phyloP scores from a whole-genome alignment of 176 grass and related monocot species.

The Thinopyrum elongatum region DNA sequence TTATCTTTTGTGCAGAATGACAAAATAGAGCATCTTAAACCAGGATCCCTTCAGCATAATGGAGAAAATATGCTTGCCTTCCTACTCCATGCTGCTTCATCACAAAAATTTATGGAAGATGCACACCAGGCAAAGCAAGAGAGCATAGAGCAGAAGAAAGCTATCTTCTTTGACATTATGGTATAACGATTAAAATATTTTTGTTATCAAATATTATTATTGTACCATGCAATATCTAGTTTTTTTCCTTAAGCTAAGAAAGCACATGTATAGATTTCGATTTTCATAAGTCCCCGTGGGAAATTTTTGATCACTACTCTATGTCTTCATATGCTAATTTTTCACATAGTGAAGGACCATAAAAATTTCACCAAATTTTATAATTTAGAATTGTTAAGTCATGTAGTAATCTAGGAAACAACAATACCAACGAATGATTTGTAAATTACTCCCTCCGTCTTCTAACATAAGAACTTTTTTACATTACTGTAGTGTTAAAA shows the following conservation, averaged over 20 bases:
- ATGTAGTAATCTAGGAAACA: background rate
- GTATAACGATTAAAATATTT: conserved; percentile 39
- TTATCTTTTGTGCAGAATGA: conserved; percentile 72
- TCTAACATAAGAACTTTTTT: too few relatives aligned
- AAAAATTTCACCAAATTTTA: background rate
- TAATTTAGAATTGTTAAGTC: background rate
- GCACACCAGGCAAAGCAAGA: conserved; percentile 45
- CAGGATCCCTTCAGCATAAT: conserved; percentile 92
- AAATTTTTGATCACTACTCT: background rate
- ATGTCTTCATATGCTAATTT: background rate
- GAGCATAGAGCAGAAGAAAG: conserved; percentile 45
- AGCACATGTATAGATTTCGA: background rate
- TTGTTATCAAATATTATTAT: conserved; percentile 14
- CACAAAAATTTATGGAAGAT: conserved; percentile 63
- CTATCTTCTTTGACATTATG: conserved; percentile 87
- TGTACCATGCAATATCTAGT: conserved; percentile 1
- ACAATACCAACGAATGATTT: background rate
- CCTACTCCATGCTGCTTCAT: conserved; percentile 68
- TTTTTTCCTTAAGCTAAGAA: background rate
- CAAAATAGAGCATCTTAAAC: conserved; percentile 89
- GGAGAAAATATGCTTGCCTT: conserved; percentile 99
- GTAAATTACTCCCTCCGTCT: too few relatives aligned
- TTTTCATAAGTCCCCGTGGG: background rate
- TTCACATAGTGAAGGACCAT: background rate
- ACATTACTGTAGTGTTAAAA: too few relatives aligned